Evolutionary conservation across 1,284 basidiomycete genomes (phyloP), one percentile per base, ranked within the genome.

Genomic region (Xanthoconium separans): DNA sequence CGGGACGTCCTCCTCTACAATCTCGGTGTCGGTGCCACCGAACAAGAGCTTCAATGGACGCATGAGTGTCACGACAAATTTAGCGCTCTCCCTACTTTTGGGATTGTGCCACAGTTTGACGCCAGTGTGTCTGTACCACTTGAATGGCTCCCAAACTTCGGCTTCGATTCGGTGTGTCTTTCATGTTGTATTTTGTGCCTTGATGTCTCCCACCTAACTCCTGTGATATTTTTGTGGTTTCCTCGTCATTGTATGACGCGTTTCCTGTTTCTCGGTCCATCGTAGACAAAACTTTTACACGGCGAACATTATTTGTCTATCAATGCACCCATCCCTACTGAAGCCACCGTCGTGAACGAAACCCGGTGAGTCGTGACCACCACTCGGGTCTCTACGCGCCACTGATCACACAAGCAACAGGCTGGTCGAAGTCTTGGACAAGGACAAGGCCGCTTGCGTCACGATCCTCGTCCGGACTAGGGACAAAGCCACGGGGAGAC

Each of bases 1-100:
- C 83, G 91, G 36, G 96, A 99, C 67, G 84, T 98, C 40, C 91
- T 98, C 61, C 78, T 99, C 20, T 99, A 99, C 79, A 98, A 98
- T 74, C 79, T 99, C 33, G 95, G 96, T 50, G 75, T 99, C 45
- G 97, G 96, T n/a, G 96, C 95, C n/a, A 95, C 88, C 6, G 94
- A 90, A 71, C 85, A 90, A 68, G 94, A 99, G 59, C 82, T 98
- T 24, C 83, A 94, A 62, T 95, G 93, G 86, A 87, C 88, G 4
- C 99, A 87, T 66, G 97, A 99, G 76, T 86, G 87, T 53, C 81
- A 92, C 66, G 92, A 95, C 50, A 80, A 88, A 29, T 99, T 99
- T 73, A 73, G 82, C 55, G 87, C 89, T 1, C 74, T 99, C 41
- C 95, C 94, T 2, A 98, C 95, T 0, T 99, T 97, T 66, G 96